Base-by-base conservation (phyloP, 306 rosid species). In the Glycine latifolia region DNA sequence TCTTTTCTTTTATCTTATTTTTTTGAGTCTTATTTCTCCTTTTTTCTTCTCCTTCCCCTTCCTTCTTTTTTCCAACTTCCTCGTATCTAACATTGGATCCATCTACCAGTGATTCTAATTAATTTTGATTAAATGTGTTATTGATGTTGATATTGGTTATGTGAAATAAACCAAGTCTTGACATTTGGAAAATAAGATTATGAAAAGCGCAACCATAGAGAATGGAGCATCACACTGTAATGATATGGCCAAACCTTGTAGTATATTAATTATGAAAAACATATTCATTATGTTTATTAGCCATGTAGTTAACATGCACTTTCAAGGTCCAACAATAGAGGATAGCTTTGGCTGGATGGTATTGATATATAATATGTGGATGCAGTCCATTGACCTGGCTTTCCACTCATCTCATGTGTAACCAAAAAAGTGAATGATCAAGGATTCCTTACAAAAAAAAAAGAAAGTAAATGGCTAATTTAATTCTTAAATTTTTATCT, bases 361-460 rank as follows among this genome's bases (percentile, higher is more conserved):
- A 12, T 70, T 73, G 50, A 75, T 67, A 73, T 53, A 85, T 35
- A 44, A 58, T 47, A 69, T 71, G 72, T 52, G 71, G 79, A 81
- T 67, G 90, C 78, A 79, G 75, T 81, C 85, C 67, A 71, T 87
- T 91, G 91, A 87, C 84, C 88, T 88, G 92, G 91, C 87, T 89
- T 89, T 91, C 92, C 97, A 89, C 94, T 89, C 83, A n/a, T n/a
- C n/a, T 20, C 20, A 20, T 20, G 20, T 20, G 0, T 1, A 20
- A 20, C 20, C 20, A 20, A 20, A 20, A 20, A 20, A 20, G 20
- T 20, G 20, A 20, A 20, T 20, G 20, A 20, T 20, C 20, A 20
- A 20, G 20, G 20, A 20, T 20, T 20, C 20, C 20, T 20, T 20
- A 20, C 20, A 20, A 20, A 20, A 20, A 20, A 20, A 20, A 20